Percentiles rank a stretch among this genome's conserved stretches.
phyloP scores from a whole-genome alignment of 2,329 filamentous ascomycete genomes.

The Fusarium sp. region DNA sequence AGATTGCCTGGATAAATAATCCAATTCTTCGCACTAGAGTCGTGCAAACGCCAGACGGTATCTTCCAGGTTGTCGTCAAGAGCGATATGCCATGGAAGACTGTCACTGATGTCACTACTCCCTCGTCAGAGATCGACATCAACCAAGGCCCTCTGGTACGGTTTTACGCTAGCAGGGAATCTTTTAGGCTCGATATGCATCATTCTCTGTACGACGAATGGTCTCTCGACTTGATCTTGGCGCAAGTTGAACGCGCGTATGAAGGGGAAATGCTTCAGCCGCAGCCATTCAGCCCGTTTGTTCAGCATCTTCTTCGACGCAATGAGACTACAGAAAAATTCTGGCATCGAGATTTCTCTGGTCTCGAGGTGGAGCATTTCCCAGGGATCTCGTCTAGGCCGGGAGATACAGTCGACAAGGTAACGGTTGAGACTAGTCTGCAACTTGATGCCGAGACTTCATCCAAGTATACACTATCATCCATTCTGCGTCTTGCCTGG shows the following conservation, averaged over 20 bases:
- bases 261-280: not conserved
- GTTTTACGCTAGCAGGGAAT: not conserved
- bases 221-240: not conserved
- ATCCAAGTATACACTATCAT: not conserved
- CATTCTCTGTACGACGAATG: slow-evolving; percentile 11
- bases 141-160: not conserved
- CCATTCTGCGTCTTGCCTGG: slow-evolving; percentile 5
- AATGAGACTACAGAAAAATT: not conserved
- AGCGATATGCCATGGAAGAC: not conserved
- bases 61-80: not conserved
- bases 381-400: not conserved
- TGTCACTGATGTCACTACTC: not conserved
- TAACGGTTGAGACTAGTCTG: not conserved
- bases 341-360: slow-evolving; percentile 1
- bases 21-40: slow-evolving; percentile 1
- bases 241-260: not conserved
- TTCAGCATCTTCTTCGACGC: not conserved
- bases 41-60: not conserved
- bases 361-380: not conserved
- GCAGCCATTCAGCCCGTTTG: not conserved
- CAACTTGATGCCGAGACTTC: not conserved
- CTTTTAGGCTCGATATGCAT: not conserved
- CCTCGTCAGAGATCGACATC: not conserved
- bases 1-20: not conserved
- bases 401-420: not conserved